phyloP scores from a whole-genome alignment of 345 rosid genomes.

The Boechera divaricarpa region DNA sequence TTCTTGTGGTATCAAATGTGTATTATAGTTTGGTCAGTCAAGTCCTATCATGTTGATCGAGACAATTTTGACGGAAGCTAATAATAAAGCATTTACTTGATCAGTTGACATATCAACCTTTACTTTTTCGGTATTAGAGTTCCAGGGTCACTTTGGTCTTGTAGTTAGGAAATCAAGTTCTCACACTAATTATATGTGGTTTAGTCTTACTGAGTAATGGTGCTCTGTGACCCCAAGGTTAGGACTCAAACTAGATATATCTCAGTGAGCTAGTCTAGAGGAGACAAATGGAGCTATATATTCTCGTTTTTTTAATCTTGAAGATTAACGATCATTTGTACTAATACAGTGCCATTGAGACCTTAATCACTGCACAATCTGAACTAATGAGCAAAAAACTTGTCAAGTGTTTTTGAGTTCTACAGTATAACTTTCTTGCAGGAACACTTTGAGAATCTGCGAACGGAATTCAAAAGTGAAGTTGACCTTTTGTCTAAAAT shows the following conservation, averaged over 20 bases:
- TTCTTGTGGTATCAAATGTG: constrained; percentile 1
- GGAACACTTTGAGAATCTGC: constrained; percentile 75
- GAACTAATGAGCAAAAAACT: not conserved
- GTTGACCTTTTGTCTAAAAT: constrained; percentile 92
- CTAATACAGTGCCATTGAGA: constrained; percentile 9
- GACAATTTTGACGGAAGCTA: not conserved
- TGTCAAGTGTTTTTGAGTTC: not conserved
- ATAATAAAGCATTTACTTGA: not conserved
- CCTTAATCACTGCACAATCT: not conserved
- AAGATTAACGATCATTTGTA: not conserved
- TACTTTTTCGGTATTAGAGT: constrained; percentile 1
- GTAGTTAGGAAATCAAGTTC: not conserved
- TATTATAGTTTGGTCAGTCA: not conserved
- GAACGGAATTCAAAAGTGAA: constrained; percentile 89
- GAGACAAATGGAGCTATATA: not conserved
- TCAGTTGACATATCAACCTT: not conserved
- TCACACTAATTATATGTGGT: constrained; percentile 4
- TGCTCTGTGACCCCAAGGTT: constrained; percentile 19
- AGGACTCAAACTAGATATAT: constrained; percentile 12
- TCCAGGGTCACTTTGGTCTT: not conserved
- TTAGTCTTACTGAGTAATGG: constrained; percentile 11
- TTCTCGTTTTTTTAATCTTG: not conserved
- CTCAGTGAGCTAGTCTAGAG: not conserved
- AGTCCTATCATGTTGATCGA: not conserved
- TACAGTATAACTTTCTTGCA: constrained; percentile 40